Evolutionary conservation across 2,329 filamentous ascomycete genomes (phyloP), one percentile per base, ranked within the genome.

Genomic region (Diaporthe capsici): DNA sequence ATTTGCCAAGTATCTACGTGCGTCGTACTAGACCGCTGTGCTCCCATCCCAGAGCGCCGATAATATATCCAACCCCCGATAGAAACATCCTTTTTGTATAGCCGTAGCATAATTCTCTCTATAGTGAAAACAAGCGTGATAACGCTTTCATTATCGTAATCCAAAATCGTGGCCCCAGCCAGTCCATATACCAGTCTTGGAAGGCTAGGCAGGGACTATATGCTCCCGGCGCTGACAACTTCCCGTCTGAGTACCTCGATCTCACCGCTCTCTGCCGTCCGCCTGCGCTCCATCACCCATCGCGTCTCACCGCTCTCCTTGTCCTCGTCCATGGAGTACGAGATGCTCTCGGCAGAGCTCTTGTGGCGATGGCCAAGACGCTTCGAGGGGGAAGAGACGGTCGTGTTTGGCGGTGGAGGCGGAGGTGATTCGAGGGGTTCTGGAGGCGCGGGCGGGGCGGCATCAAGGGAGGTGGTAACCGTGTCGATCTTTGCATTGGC

Each of bases 201-300:
- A n/a, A 42, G 12, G n/a, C 25, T 10, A 8, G 28, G 51, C 22
- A 73, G 17, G 10, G 53, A 60, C 76, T 81, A 88, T 76, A 89
- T 90, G 73, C 84, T 85, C 9, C 87, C 87, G 4, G 90, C 90
- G 77, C 90, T 88, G 17, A 94, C 88, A 74, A 94, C 86, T 81
- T 94, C 90, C 74, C 92, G 86, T 47, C 90, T 92, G 3, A 94
- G 83, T n/a, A 94, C 83, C 80, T 94, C 91, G 74, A 92, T 84
- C 82, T 93, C 88, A 0, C 92, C 93, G 75, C 86, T 89, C 80
- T 94, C 92, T 1, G 87, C 91, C 3, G 92, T 93, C 49, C 93
- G 85, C 71, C 93, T 87, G 49, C 93, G 85, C 82, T 95, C 93
- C 78, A 95, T 85, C 10, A 95, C 90, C 93, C 93, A 95, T 61